phyloP scores from a whole-genome alignment of 1,284 basidiomycete species.

The Tilletia setariae region DNA sequence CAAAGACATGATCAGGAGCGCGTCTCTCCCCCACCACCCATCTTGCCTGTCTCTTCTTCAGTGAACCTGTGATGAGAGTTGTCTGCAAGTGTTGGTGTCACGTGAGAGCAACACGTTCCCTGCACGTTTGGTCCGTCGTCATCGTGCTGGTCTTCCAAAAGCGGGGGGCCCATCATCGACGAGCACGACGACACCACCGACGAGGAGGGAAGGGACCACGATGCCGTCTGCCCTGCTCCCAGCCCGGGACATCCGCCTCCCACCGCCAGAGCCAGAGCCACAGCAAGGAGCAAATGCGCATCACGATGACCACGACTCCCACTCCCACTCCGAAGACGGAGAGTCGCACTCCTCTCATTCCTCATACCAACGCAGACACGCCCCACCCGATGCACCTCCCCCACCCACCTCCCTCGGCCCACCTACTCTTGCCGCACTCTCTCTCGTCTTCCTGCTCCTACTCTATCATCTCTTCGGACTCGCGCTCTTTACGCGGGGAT shows the following conservation, averaged over 20 bases:
- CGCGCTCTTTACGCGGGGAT: conserved; percentile 47
- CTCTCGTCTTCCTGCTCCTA: conserved; percentile 29
- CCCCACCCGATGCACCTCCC: conserved; percentile 29
- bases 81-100: conserved; percentile 6
- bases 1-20: background rate
- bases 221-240: conserved; percentile 12
- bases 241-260: conserved; percentile 2
- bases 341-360: conserved; percentile 43
- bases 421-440: conserved; percentile 31
- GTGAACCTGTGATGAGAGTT: background rate
- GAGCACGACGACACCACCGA: background rate
- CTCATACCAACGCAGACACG: conserved; percentile 31
- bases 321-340: conserved; percentile 27
- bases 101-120: conserved; percentile 7
- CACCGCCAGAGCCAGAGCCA: background rate
- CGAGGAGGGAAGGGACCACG: background rate
- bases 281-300: conserved; percentile 5
- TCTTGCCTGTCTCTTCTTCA: background rate
- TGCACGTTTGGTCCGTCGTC: background rate
- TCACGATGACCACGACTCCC: conserved; percentile 34
- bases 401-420: conserved; percentile 13
- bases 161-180: background rate
- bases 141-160: background rate
- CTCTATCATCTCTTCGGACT: conserved; percentile 35
- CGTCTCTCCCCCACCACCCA: background rate